phyloP scores from a whole-genome alignment of 176 grass and related monocot species.

The Oryza brachyantha region DNA sequence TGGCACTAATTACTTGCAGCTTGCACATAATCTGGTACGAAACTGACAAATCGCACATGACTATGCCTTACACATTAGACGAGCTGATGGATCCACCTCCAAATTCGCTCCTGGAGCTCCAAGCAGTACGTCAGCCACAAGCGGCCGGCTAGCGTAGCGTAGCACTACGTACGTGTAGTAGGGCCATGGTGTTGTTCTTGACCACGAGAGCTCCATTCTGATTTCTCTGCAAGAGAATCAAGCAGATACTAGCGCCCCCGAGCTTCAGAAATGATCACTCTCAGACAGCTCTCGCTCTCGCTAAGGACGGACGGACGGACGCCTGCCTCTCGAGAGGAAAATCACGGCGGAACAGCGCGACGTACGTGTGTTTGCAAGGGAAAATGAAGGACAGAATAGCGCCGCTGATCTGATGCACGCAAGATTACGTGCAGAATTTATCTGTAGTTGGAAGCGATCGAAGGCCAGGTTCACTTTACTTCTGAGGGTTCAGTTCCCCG shows the following conservation, averaged over 20 bases:
- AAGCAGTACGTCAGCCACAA: not conserved
- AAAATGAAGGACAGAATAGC: not conserved
- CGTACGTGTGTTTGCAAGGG: not conserved
- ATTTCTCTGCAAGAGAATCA: not conserved
- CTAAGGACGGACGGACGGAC: not conserved
- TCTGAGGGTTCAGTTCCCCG: not conserved
- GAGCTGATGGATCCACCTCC: not conserved
- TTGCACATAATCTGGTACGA: not conserved
- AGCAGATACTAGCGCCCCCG: not conserved
- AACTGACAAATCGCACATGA: not conserved
- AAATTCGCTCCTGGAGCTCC: not conserved
- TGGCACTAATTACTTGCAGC: not conserved
- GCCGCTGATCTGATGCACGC: not conserved
- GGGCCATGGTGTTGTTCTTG: not conserved
- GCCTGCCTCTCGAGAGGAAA: not conserved
- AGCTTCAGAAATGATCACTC: no score
- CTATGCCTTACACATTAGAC: not conserved
- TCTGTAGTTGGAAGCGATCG: not conserved
- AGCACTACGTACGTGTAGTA: no score
- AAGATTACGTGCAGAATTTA: not conserved
- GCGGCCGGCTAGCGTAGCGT: no score
- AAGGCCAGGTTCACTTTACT: no score
- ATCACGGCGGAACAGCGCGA: not conserved
- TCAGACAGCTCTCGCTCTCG: not conserved
- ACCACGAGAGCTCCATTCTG: not conserved